These are phyloP conservation scores for Pleurozium schreberi DNA, from an alignment of 225 moss, liverwort and hornwort genomes.

Conservation along the genomic window DNA sequence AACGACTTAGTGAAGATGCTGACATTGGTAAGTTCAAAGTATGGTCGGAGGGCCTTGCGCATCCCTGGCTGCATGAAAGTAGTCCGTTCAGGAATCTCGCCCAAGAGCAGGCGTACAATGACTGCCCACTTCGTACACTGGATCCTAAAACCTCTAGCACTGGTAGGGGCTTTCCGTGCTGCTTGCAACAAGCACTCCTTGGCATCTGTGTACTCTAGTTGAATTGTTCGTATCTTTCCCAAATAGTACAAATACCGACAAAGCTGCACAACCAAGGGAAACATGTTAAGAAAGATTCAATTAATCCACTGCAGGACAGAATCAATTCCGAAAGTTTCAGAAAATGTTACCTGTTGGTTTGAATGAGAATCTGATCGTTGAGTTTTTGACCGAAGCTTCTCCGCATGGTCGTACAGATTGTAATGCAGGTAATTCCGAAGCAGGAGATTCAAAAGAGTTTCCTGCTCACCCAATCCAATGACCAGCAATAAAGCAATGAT, in stretches of 20 bases:
- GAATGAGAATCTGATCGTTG: constrained; percentile 92
- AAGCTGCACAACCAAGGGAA: constrained; percentile 39
- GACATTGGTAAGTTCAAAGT: constrained; percentile 96
- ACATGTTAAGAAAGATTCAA: constrained; percentile 5
- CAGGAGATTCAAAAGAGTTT: constrained; percentile 77
- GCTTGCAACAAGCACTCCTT: constrained; percentile 94
- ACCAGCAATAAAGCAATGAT: neutral
- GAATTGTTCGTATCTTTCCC: constrained; percentile 92
- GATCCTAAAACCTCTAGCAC: constrained; percentile 88
- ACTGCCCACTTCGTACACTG: constrained; percentile 99
- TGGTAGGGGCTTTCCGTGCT: constrained; percentile 80
- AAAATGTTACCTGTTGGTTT: constrained; percentile 63
- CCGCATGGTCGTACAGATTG: constrained; percentile 92
- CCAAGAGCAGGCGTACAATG: constrained; percentile 84
- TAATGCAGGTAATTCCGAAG: constrained; percentile 85
- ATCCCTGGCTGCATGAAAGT: constrained; percentile 97
- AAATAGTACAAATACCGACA: constrained; percentile 88
- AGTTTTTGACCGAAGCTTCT: constrained; percentile 91
- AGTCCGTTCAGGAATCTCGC: constrained; percentile 96
- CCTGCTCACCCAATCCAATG: constrained; percentile 25
- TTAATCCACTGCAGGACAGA: neutral
- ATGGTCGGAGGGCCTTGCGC: constrained; percentile 85
- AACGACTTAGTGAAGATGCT: neutral
- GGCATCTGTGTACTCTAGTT: constrained; percentile 95
- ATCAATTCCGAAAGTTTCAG: neutral